These are phyloP conservation scores for Calonectria montana DNA, from an alignment of 2,329 filamentous ascomycete species.

Conservation along the genomic window DNA sequence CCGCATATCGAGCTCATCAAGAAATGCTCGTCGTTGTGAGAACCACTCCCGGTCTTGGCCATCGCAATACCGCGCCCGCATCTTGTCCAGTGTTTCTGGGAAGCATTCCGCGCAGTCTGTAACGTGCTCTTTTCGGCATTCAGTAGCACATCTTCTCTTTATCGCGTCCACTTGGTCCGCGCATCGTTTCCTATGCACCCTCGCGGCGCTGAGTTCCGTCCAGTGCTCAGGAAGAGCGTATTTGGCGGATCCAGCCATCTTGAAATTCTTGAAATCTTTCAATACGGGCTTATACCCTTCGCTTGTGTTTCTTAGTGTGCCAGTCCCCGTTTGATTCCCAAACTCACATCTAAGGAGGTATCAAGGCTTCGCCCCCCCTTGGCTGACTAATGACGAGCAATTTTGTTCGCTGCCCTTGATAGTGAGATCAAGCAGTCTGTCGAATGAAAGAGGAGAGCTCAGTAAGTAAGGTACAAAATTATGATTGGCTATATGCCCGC, in stretches of 20 bases:
- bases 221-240: constrained; percentile 52
- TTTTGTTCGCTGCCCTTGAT: background rate
- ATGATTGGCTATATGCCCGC: background rate
- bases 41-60: constrained; percentile 62
- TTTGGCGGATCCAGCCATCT: constrained; percentile 40
- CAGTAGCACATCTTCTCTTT: constrained; percentile 54
- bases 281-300: background rate
- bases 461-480: background rate
- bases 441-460: background rate
- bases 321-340: background rate
- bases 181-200: constrained; percentile 49
- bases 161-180: constrained; percentile 56
- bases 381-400: background rate
- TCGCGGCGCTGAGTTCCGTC: constrained; percentile 51
- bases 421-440: background rate
- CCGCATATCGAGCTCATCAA: constrained; percentile 61
- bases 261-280: background rate
- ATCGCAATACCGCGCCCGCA: constrained; percentile 53
- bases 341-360: background rate
- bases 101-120: constrained; percentile 62
- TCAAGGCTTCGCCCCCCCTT: background rate
- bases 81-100: constrained; percentile 57
- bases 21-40: constrained; percentile 58
- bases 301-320: background rate
- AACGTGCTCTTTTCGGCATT: constrained; percentile 57